Evolutionary conservation across 345 rosid species (phyloP).

Genomic region (Populus simonii): DNA sequence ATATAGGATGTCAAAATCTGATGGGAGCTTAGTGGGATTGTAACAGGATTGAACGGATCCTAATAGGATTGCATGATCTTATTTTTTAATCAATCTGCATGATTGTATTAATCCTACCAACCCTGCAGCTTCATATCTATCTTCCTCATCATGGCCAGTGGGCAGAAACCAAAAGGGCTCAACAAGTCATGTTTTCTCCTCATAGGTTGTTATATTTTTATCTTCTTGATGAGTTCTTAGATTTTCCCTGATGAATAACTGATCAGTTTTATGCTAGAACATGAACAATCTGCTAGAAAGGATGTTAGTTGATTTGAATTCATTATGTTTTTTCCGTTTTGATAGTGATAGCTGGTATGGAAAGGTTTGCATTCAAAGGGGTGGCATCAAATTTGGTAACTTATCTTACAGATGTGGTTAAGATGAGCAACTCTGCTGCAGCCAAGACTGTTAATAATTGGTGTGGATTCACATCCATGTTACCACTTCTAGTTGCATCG

Average conservation of each 20-base stretch:
- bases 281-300: neutral
- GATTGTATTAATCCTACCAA: neutral
- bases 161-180: slow-evolving; percentile 36
- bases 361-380: slow-evolving; percentile 96
- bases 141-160: slow-evolving; percentile 35
- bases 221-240: neutral
- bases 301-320: neutral
- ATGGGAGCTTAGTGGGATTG: neutral
- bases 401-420: slow-evolving; percentile 73
- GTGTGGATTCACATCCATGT: slow-evolving; percentile 82
- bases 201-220: slow-evolving; percentile 44
- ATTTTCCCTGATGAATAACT: neutral
- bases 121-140: neutral
- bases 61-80: neutral
- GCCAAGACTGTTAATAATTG: slow-evolving; percentile 87
- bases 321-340: neutral
- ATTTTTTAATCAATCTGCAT: neutral
- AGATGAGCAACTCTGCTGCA: slow-evolving; percentile 81
- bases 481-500: slow-evolving; percentile 81
- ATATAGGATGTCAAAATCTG: neutral
- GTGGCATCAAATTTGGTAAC: slow-evolving; percentile 90
- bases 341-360: slow-evolving; percentile 72
- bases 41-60: neutral
- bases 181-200: slow-evolving; percentile 70
- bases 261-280: neutral